Conservation (phyloP, 2,329 filamentous ascomycete genomes). For the Neurospora sp. region DNA sequence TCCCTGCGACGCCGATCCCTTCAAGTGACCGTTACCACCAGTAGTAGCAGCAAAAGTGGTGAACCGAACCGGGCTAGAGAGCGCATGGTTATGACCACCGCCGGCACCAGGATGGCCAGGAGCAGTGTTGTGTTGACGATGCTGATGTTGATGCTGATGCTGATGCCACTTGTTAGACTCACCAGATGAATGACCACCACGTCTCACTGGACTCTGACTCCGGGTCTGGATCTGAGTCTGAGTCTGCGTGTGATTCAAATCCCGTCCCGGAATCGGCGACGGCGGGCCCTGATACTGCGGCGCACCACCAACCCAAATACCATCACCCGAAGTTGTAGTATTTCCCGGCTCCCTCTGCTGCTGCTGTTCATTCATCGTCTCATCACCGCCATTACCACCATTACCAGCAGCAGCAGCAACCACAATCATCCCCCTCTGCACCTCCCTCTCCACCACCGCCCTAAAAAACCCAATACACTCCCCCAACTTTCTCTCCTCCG, state of each 20-base stretch:
- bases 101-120: not conserved
- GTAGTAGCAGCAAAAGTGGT: not conserved
- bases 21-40: not conserved
- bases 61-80: not conserved
- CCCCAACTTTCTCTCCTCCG: conserved; percentile 34
- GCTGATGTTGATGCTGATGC: not conserved
- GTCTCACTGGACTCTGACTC: not conserved
- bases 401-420: not conserved
- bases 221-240: not conserved
- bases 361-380: not conserved
- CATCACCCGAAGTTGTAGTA: not conserved
- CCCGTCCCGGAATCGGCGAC: not conserved
- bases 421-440: not conserved
- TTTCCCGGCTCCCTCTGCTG: not conserved
- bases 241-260: not conserved
- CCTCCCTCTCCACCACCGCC: conserved; percentile 26
- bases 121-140: not conserved
- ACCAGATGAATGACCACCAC: not conserved
- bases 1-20: not conserved
- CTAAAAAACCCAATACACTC: conserved; percentile 46
- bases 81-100: not conserved
- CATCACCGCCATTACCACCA: not conserved
- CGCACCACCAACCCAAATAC: not conserved
- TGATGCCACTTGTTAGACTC: not conserved
- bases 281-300: not conserved